Base-by-base conservation (phyloP, 2,329 filamentous ascomycete genomes). In the Nannizzia gypsea region DNA sequence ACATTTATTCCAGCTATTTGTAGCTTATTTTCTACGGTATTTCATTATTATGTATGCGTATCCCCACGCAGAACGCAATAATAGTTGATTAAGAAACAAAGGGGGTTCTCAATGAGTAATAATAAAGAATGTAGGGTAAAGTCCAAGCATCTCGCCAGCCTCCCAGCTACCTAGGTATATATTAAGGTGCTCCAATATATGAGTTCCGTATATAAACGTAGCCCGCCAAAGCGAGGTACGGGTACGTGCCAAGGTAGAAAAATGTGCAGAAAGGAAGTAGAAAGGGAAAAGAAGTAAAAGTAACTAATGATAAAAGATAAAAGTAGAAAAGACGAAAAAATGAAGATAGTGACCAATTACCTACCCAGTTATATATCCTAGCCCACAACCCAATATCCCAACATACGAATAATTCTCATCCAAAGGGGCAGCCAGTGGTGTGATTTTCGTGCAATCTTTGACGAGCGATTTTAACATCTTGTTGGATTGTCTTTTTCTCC, bases 351-450 rank as follows among this genome's bases (percentile, higher is more conserved):
- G 6, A 22, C 22, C 20, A 24, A 48, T 24, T 26, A 48, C 44
- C 44, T 26, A 24, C 44, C 22, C 13, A 26, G 4, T 20, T 11
- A 24, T 48, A 48, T 48, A 15, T 26, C 22, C 44, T 48, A 3
- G 3, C 44, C 20, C 44, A 13, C 26, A 24, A 48, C 20, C 20
- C 9, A 55, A 8, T 36, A 34, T 34, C 52, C 11, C 38, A 28
- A 56, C n/a, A 3, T 28, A 38, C 34, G 3, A 42, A 6, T 9
- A 9, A 24, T 11, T 13, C 17, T 58, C n/a, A 58, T 8, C 38
- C 56, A 48, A 58, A 58, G 4, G 56, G 56, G 6, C 56, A 58
- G 11, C 56, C 56, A 8, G 56, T 42, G 3, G 56, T 46, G 15
- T 58, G 42, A 17, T 26, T 58, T 26, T 58, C 20, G 36, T 58